A percentile compares a stretch with the other conserved stretches of the same genome.
phyloP scores from a whole-genome alignment of 2,329 filamentous ascomycete species.

The Talaromyces pinophilus region DNA sequence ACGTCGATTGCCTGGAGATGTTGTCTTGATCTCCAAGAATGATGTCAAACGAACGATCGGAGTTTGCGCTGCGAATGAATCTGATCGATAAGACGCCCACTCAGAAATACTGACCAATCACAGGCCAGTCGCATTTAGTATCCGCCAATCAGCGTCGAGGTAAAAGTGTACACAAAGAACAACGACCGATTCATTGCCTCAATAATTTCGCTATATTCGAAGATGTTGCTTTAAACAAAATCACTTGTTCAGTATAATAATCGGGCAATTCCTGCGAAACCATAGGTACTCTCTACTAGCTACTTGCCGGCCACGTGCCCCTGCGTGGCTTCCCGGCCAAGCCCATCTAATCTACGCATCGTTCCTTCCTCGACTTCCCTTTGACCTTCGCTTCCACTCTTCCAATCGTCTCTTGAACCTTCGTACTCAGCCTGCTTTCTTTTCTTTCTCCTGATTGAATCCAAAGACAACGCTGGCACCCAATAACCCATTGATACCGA shows the following conservation, averaged over 20 bases:
- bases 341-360: neutral
- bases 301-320: conserved; percentile 14
- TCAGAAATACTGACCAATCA: conserved; percentile 8
- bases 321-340: conserved; percentile 18
- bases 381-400: neutral
- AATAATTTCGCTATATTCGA: too few species aligned
- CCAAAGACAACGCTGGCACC: neutral
- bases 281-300: neutral
- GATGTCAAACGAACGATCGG: neutral
- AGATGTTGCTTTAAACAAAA: neutral
- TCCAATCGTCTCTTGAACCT: neutral
- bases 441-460: neutral
- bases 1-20: neutral
- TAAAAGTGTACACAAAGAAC: neutral
- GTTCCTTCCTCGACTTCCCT: neutral
- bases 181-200: neutral
- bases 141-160: conserved; percentile 13
- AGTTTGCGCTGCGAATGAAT: neutral
- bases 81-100: neutral
- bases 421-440: neutral
- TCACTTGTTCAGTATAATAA: neutral
- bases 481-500: neutral
- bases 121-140: neutral
- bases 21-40: neutral
- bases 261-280: neutral